Conservation (phyloP, 495 filamentous ascomycete species). For the Hapsidospora chrysogenum region DNA sequence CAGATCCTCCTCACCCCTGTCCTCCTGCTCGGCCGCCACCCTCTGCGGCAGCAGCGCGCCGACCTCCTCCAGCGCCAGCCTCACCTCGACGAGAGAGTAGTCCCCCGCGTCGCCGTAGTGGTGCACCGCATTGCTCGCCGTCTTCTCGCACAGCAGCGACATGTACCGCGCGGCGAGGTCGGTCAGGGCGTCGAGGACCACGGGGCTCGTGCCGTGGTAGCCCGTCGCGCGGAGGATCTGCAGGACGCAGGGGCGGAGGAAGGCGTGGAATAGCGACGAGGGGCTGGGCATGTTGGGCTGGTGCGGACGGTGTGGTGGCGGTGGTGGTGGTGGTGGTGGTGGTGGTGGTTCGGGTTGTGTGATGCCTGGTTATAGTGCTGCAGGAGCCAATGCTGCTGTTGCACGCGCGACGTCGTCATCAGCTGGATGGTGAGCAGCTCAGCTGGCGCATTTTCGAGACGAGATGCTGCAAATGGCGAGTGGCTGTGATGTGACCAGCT, state of each 20-base stretch:
- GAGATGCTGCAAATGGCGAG: no score
- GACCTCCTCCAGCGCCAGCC: conserved; percentile 62
- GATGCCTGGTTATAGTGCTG: no score
- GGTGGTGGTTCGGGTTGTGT: background rate
- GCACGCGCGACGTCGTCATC: background rate
- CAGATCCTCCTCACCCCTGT: conserved; percentile 44
- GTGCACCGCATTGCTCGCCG: conserved; percentile 38
- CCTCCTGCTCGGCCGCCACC: conserved; percentile 14
- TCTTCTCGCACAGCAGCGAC: conserved; percentile 43
- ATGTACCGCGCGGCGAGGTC: conserved; percentile 64
- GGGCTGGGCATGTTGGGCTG: conserved; percentile 20
- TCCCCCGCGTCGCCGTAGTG: conserved; percentile 20
- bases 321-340: background rate
- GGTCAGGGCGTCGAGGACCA: conserved; percentile 61
- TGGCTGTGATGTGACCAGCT: no score
- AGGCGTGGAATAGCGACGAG: conserved; percentile 46
- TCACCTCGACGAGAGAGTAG: conserved; percentile 54
- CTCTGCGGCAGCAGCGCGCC: conserved; percentile 51
- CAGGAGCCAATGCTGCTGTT: background rate
- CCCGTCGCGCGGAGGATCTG: conserved; percentile 78
- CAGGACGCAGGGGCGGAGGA: conserved; percentile 66
- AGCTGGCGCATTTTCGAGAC: background rate
- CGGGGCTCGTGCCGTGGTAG: conserved; percentile 57
- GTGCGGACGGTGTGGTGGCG: background rate
- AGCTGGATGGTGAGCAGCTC: background rate